Conservation (phyloP, 148 eudicot genomes). For the Rhododendron ovatum region DNA sequence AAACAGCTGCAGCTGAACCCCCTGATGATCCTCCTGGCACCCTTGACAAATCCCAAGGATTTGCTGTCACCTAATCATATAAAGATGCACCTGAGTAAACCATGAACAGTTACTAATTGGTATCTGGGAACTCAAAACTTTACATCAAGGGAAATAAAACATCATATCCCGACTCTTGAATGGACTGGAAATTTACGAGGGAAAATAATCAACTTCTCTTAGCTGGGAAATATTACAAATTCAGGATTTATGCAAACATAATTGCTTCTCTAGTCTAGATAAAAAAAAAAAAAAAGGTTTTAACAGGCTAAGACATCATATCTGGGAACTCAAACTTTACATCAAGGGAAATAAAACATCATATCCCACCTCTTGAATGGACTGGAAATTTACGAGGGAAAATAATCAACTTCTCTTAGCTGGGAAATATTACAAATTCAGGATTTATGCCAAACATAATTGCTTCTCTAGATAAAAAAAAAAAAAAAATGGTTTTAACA, state of each 20-base stretch:
- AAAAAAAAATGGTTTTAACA: not conserved
- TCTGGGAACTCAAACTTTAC: conserved; percentile 7
- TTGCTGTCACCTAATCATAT: conserved; percentile 85
- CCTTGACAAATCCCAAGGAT: conserved; percentile 93
- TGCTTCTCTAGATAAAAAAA: not conserved
- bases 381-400: not conserved
- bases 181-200: not conserved
- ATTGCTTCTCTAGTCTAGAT: too few species aligned
- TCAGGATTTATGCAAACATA: too few species aligned
- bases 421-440: not conserved
- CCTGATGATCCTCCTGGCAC: conserved; percentile 99
- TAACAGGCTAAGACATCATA: too few species aligned
- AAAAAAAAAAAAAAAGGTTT: too few species aligned
- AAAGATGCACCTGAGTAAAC: conserved; percentile 84
- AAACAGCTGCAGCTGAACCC: conserved; percentile 97
- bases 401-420: not conserved
- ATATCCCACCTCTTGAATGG: not conserved
- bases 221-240: too few species aligned
- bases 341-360: not conserved
- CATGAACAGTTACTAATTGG: conserved; percentile 40
- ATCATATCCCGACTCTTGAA: not conserved
- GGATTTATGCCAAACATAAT: not conserved
- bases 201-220: not conserved
- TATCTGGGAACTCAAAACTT: conserved; percentile 14
- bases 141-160: conserved; percentile 9